Conservation (phyloP, 1,284 basidiomycete species). For the Fomitiporia mediterranea region DNA sequence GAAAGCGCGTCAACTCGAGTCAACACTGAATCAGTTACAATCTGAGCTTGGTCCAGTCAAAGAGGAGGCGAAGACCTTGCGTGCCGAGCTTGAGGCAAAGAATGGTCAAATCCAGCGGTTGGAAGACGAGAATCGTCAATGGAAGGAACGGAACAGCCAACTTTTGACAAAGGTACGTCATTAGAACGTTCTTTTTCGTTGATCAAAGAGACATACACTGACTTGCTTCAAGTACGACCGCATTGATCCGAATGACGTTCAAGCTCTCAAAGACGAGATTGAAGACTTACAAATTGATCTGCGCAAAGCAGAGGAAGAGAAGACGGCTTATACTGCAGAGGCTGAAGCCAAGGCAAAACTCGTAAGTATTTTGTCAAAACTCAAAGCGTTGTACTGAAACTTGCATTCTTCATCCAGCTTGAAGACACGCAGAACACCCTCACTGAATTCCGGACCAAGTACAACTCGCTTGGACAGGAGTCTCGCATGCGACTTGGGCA, state of each 20-base stretch:
- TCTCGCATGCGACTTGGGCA: slow-evolving; percentile 31
- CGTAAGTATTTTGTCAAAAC: too few relatives aligned
- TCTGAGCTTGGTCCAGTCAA: slow-evolving; percentile 72
- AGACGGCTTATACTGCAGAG: slow-evolving; percentile 29
- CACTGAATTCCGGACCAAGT: slow-evolving; percentile 30
- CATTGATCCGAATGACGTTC: slow-evolving; percentile 83
- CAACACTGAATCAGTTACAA: slow-evolving; percentile 53
- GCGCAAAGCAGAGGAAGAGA: slow-evolving; percentile 31
- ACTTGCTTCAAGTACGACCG: slow-evolving; percentile 83
- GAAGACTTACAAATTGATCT: slow-evolving; percentile 40
- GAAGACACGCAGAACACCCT: slow-evolving; percentile 28
- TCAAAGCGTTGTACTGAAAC: too few relatives aligned
- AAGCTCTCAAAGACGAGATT: slow-evolving; percentile 72
- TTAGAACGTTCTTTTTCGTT: background rate
- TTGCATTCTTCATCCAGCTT: slow-evolving; percentile 28
- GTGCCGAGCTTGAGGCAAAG: slow-evolving; percentile 72
- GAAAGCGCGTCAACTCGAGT: slow-evolving; percentile 61
- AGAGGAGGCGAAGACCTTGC: slow-evolving; percentile 61
- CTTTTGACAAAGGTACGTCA: slow-evolving; percentile 67
- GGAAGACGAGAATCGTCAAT: slow-evolving; percentile 75
- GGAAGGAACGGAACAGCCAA: slow-evolving; percentile 82
- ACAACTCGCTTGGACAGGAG: slow-evolving; percentile 27
- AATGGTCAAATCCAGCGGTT: slow-evolving; percentile 66
- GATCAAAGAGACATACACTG: background rate
- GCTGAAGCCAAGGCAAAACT: slow-evolving; percentile 32